Evolutionary conservation across 257 asterid genomes (phyloP), one percentile per base, ranked within the genome.

Genomic region (Salvia miltiorrhiza): DNA sequence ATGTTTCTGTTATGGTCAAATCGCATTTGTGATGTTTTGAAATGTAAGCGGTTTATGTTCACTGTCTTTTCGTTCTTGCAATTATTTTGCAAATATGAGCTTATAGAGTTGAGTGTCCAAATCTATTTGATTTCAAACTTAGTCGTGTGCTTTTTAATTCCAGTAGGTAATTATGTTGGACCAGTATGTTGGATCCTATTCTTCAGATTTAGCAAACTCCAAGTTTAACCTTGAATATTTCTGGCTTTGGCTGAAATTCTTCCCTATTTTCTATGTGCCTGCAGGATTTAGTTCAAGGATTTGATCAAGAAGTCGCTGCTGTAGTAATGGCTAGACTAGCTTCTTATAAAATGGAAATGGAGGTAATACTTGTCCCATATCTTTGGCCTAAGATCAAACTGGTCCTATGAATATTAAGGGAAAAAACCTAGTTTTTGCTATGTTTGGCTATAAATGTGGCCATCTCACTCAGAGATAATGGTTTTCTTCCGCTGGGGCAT

Each of bases 251-350:
- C 50, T 64, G 58, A 67, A 55, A 37, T 45, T 17, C 71, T 55
- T 58, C 66, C 63, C 67, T 28, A 50, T 43, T 52, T 74, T 47
- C 70, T 53, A 67, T 45, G 17, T 62, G 43, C 63, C 28, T 75
- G 76, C 94, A 93, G 96, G 98, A 87, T 67, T 77, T 94, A 69
- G 83, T 89, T 79, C 96, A 86, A 75, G 99, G 99, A 77, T 94
- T 94, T 81, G 99, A 94, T 81, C 97, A 94, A 79, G 99, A 94
- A 79, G 87, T 82, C 74, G 97, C 97, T 82, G 96, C 99, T 30
- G 99, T 94, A 17, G 95, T 86, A 19, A 75, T 92, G 85, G 97
- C 96, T 76, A 92, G 99, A 85, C 81, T 86, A 53, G 93, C 90
- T 72, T 94, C 99, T 67, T 77, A 87, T 79, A 94, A 94, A 82